Evolutionary conservation across 768 basidiomycete species (phyloP), one percentile per base, ranked within the genome.

Genomic region (Kwoniella sp.): DNA sequence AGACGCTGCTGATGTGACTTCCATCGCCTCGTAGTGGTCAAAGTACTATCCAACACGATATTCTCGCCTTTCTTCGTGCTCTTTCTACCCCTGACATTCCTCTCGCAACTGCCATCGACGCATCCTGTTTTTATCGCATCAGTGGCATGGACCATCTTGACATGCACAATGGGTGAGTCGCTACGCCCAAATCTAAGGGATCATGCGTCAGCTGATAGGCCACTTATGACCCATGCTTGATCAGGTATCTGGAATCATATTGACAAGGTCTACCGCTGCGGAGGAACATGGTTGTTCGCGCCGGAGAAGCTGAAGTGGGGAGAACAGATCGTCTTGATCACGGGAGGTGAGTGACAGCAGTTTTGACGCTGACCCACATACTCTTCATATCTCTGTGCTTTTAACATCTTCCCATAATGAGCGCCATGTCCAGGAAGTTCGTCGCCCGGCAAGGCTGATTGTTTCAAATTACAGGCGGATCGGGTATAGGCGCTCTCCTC

Each of bases 51-150:
- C 52, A 86, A 90, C 75, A 94, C 93, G 0, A 83, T 84, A 28
- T 90, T 94, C 83, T 91, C 92, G 69, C 92, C 93, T 20, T 90
- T 92, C 83, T 94, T 95, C 82, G 83, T 89, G 11, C 85, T 85
- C 80, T 88, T 93, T 66, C 83, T 94, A 65, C 91, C 92, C 1
- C 74, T 91, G 25, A 90, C 92, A 78, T 89, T 87, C 75, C 80
- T 87, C 61, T 90, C 90, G 71, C 89, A 91, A 72, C 87, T 88
- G 1, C 41, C 83, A 45, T 84, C 83, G 34, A 74, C 83, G 45
- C 85, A 88, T 70, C 83, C 84, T 5, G 79, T 83, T 7, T 83
- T 93, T 54, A 60, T 88, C 31, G 26, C 34, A 8, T 62, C 88
- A 1, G 80, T 82, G 4, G 67, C 81, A 20, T 93, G 90, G 79